A percentile compares a stretch with the other conserved stretches of the same genome.
Evolutionary conservation across 805 yeast genomes (phyloP).

Genomic region (Barnettozyma populi): DNA sequence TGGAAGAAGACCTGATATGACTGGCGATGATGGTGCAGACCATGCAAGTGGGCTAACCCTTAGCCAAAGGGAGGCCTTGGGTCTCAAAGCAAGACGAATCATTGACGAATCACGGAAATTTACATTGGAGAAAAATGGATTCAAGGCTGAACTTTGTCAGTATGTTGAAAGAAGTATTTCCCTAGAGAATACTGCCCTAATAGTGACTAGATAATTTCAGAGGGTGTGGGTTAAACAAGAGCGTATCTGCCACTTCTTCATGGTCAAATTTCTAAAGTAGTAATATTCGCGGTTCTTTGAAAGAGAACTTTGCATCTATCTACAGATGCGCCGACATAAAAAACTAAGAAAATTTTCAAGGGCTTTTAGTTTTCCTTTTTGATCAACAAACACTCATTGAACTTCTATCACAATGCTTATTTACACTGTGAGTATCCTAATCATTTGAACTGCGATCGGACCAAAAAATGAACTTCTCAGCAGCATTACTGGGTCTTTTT

Average conservation of each 20-base stretch:
- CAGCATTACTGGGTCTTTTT: not conserved
- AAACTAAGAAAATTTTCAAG: conserved; percentile 10
- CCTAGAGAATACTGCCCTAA: conserved; percentile 63
- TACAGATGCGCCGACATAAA: conserved; percentile 1
- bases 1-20: conserved; percentile 44
- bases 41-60: conserved; percentile 44
- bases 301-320: not conserved
- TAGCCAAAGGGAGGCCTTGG: conserved; percentile 51
- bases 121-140: conserved; percentile 39
- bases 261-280: not conserved
- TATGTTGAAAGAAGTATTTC: conserved; percentile 58
- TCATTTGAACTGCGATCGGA: not conserved
- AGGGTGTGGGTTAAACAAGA: not conserved
- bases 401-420: conserved; percentile 13
- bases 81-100: conserved; percentile 63
- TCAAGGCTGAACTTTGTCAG: conserved; percentile 44
- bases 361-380: not conserved
- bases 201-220: conserved; percentile 16
- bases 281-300: not conserved
- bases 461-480: not conserved
- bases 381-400: not conserved
- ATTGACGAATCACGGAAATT: conserved; percentile 66
- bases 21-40: conserved; percentile 32
- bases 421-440: conserved; percentile 12
- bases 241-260: not conserved